These are phyloP conservation scores for Russula emetica DNA, from an alignment of 768 basidiomycete genomes.

Conservation along the genomic window DNA sequence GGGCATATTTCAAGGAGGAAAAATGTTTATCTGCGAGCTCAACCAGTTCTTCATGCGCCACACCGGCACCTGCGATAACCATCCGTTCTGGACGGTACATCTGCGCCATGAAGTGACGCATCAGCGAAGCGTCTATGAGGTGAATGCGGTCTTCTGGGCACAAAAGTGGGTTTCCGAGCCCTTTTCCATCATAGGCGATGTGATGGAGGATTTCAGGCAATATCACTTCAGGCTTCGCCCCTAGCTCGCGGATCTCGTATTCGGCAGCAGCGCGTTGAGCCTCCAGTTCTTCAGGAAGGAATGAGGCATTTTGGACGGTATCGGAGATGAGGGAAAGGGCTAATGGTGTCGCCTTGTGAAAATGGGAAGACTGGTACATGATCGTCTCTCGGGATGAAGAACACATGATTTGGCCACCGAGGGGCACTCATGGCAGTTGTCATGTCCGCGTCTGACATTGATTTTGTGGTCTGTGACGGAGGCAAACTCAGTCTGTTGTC, in stretches of 20 bases:
- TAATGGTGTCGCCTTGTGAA: slow-evolving; percentile 72
- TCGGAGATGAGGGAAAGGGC: slow-evolving; percentile 89
- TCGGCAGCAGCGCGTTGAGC: slow-evolving; percentile 80
- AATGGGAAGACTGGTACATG: slow-evolving; percentile 97
- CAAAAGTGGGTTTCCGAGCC: slow-evolving; percentile 85
- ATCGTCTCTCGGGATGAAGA: slow-evolving; percentile 90
- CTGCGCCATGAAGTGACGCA: slow-evolving; percentile 61
- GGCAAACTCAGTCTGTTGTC: slow-evolving; percentile 11
- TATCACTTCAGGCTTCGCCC: slow-evolving; percentile 86
- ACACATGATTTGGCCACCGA: slow-evolving; percentile 90
- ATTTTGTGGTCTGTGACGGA: slow-evolving; percentile 59
- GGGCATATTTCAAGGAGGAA: slow-evolving; percentile 50
- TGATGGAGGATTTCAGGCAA: slow-evolving; percentile 86
- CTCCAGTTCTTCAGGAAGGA: slow-evolving; percentile 73
- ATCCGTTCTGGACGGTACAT: slow-evolving; percentile 95
- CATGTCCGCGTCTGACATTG: slow-evolving; percentile 74
- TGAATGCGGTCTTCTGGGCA: slow-evolving; percentile 83
- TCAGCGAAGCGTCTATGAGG: slow-evolving; percentile 53
- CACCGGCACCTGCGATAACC: slow-evolving; percentile 91
- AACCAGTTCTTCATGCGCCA: slow-evolving; percentile 85
- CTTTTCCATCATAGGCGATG: slow-evolving; percentile 73
- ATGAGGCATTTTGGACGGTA: slow-evolving; percentile 75
- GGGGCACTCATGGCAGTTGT: slow-evolving; percentile 68
- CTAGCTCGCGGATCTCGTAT: slow-evolving; percentile 88
- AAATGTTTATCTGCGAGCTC: slow-evolving; percentile 83